Base-by-base conservation (phyloP, 2,329 filamentous ascomycete species). In the Fusarium austroafricanum region DNA sequence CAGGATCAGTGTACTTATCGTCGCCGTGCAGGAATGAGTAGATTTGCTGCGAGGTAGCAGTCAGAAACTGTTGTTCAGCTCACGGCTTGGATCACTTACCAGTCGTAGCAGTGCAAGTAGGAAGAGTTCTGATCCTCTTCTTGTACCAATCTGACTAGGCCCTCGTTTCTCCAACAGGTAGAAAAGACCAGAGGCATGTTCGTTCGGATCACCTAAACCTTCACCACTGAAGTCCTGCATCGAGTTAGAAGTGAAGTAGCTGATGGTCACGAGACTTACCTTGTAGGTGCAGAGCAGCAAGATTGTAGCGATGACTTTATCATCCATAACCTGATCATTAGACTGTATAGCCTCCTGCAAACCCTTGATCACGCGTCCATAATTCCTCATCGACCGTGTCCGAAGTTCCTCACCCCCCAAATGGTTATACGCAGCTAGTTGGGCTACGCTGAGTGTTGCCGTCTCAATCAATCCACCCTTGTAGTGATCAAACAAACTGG, bases 341-440 rank as follows among this genome's bases (percentile, higher is more conserved):
- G 68, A 65, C 26, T 67, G 55, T 6, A 78, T 76, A 7, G 54
- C 61, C 18, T 77, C 60, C 21, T 74, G 75, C 40, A 78, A 44
- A n/a, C 64, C 68, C 26, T 59, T 52, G n/a, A 78, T 74, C 9
- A 72, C 71, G 14, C 69, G 65, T 11, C 74, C 74, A 28, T 77
- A 76, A 17, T 76, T 75, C n/a, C 45, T 65, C 21, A 76, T 71
- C 1, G 77, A 77, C 26, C 73, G 65, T 12, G 71, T 55, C 6
- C 70, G 67, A 23, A 79, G 71, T 23, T 72, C 67, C 1, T 75
- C 66, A 6, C 72, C 71, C 0, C 77, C 75, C 26, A 77, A 71
- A 17, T 75, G 72, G 54, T 79, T 79, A 42, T 76, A 79, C 0
- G 76, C 74, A 7, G 77, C 76, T 63, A 78, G 72, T 40, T 78